Evolutionary conservation across 2,329 filamentous ascomycete genomes (phyloP).

Genomic region (Alternaria novae-zelandiae): DNA sequence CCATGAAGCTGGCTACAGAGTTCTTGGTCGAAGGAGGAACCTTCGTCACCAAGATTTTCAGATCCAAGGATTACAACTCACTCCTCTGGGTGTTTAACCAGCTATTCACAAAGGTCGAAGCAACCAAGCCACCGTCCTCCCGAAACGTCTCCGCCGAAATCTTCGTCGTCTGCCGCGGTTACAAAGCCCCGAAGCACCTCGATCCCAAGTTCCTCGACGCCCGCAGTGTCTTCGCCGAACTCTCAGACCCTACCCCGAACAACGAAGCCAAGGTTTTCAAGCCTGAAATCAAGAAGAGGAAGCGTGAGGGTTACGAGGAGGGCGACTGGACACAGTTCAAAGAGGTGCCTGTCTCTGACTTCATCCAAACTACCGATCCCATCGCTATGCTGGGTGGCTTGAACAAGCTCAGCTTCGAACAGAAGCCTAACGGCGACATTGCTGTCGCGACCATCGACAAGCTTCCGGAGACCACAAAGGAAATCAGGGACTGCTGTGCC

Average conservation of each 20-base stretch:
- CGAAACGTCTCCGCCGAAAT: conserved; percentile 98
- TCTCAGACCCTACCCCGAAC: conserved; percentile 84
- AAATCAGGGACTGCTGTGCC: conserved; percentile 67
- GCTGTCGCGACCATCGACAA: conserved; percentile 85
- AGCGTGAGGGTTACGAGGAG: conserved; percentile 97
- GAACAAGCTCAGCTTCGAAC: conserved; percentile 84
- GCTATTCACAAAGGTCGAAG: conserved; percentile 92
- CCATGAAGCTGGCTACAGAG: conserved; percentile 91
- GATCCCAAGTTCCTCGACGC: conserved; percentile 93
- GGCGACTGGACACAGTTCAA: conserved; percentile 94
- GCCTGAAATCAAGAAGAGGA: conserved; percentile 95
- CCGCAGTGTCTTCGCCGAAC: conserved; percentile 87
- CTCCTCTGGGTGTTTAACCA: conserved; percentile 98
- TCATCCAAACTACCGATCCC: conserved; percentile 91
- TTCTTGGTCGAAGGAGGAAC: conserved; percentile 80
- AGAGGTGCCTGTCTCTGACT: conserved; percentile 85
- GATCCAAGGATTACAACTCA: conserved; percentile 95
- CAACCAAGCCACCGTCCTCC: conserved; percentile 94
- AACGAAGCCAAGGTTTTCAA: conserved; percentile 99
- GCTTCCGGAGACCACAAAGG: conserved; percentile 69
- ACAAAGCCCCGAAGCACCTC: conserved; percentile 90
- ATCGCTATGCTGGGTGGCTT: conserved; percentile 87
- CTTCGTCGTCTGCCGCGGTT: conserved; percentile 95
- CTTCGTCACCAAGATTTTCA: conserved; percentile 97
- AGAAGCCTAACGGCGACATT: conserved; percentile 78